phyloP scores from a whole-genome alignment of 768 basidiomycete genomes.

The Gymnopilus junonius region DNA sequence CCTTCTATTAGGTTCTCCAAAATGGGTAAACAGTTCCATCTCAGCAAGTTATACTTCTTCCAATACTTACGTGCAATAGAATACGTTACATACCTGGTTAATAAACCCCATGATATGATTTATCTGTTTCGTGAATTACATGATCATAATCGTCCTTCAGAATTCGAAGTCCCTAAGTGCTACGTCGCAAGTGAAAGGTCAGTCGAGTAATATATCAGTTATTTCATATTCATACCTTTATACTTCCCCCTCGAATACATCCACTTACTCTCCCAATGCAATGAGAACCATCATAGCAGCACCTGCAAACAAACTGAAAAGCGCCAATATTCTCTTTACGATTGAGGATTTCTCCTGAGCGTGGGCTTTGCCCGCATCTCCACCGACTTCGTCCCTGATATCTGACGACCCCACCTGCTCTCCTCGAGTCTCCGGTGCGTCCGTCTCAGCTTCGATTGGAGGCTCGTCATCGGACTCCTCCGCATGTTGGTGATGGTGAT shows the following conservation, averaged over 20 bases:
- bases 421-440: background rate
- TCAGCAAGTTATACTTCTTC: background rate
- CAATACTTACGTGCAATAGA: background rate
- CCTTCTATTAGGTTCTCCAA: no score
- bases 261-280: slow-evolving; percentile 44
- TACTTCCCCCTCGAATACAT: background rate
- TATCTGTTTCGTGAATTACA: no score
- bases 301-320: slow-evolving; percentile 64
- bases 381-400: background rate
- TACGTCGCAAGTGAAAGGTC: no score
- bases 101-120: background rate
- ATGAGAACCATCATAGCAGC: slow-evolving; percentile 66
- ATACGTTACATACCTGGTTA: background rate
- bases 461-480: slow-evolving; percentile 13
- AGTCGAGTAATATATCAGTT: no score
- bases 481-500: slow-evolving; percentile 26
- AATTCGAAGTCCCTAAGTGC: no score
- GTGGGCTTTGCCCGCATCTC: background rate
- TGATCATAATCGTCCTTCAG: no score
- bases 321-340: slow-evolving; percentile 55
- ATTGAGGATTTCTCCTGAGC: slow-evolving; percentile 15
- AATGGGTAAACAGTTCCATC: background rate
- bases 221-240: background rate
- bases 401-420: background rate
- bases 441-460: background rate